These are phyloP conservation scores for Nigrospora sphaerica DNA, from an alignment of 2,329 filamentous ascomycete species.

Conservation along the genomic window DNA sequence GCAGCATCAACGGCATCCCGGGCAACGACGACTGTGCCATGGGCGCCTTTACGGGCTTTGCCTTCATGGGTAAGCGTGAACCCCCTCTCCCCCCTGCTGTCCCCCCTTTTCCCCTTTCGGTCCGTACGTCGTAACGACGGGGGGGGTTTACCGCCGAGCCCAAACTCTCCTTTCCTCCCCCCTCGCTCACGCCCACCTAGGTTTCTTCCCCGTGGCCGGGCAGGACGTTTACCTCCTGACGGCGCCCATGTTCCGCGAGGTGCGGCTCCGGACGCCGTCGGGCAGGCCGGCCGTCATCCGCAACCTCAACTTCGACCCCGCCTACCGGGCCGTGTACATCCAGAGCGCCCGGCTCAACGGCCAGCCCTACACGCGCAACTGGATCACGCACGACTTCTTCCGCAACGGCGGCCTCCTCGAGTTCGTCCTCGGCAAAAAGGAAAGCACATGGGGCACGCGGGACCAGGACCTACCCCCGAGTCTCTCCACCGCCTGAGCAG, in stretches of 20 bases:
- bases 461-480: constrained; percentile 54
- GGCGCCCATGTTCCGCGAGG: constrained; percentile 41
- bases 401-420: constrained; percentile 52
- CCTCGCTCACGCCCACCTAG: no score
- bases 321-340: constrained; percentile 44
- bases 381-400: constrained; percentile 60
- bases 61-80: constrained; percentile 30
- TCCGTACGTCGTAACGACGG: no score
- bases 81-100: no score
- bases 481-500: constrained; percentile 12
- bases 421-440: constrained; percentile 48
- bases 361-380: constrained; percentile 48
- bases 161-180: no score
- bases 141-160: no score
- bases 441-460: constrained; percentile 49
- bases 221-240: constrained; percentile 47
- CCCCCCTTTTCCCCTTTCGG: no score
- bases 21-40: constrained; percentile 52
- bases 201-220: constrained; percentile 47
- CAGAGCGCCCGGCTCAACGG: constrained; percentile 54
- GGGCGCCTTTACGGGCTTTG: constrained; percentile 45
- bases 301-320: constrained; percentile 25
- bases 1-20: constrained; percentile 48
- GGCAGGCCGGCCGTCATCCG: constrained; percentile 46
- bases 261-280: constrained; percentile 25